Base-by-base conservation (phyloP, 225 moss, liverwort and hornwort species). In the Bryoerythrophyllum caledonicum region DNA sequence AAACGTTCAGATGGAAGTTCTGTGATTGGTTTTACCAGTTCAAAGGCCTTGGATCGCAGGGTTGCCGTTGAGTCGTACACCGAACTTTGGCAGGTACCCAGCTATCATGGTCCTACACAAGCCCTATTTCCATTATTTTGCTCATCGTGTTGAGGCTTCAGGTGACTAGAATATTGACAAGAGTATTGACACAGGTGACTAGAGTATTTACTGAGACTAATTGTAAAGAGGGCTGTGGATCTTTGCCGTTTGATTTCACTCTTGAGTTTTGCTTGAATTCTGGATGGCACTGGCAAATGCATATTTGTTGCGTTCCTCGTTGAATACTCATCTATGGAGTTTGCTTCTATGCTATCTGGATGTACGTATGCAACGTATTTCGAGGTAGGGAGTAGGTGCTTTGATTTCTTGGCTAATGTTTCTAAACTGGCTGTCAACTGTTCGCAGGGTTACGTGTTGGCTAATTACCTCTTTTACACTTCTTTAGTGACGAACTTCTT, bases 401-500 rank as follows among this genome's bases (percentile, higher is more conserved):
- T 57, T 65, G 1, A 44, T 52, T 30, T 53, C 30, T 69, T 64
- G 19, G 8, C n/a, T 43, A 37, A 57, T 28, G 59, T 68, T 68
- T 72, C 64, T 75, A 72, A 78, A 19, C 35, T 20, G 52, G 23
- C 35, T 72, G 72, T 24, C 63, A 35, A 24, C 63, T 73, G 54
- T 75, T 73, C 1, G 76, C 78, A 90, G 86, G 85, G 85, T 69
- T 90, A 85, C 72, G 90, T 90, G 65, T 67, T 85, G 73, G 60
- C 79, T 70, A 90, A 90, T 56, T 90, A 85, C 77, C 87, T 83
- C 71, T 90, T 87, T 61, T 90, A 87, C 77, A 87, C 81, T 52
- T 83, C 87, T 34, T 71, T 90, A 73, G 79, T 90, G 68, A 85
- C 85, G 26, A 71, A 70, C 79, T 90, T 90, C 71, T 77, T 90